phyloP scores from a whole-genome alignment of 2,329 filamentous ascomycete species.

The Trichoderma harzianum region DNA sequence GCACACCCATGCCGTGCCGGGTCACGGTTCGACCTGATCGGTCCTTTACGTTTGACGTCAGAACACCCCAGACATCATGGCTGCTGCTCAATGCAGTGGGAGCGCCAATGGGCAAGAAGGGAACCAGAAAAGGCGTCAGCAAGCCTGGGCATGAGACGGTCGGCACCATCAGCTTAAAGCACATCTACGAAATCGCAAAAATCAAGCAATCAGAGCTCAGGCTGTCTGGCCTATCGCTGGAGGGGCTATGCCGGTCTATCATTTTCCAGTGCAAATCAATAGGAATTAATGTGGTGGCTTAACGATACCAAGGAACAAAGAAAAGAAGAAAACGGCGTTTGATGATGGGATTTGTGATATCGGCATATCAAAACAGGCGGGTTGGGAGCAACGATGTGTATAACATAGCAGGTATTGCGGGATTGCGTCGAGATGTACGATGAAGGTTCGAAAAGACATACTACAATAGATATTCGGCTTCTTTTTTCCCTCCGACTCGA shows the following conservation, averaged over 20 bases:
- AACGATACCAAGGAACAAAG: conserved; percentile 14
- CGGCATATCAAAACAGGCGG: background rate
- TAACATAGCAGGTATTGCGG: background rate
- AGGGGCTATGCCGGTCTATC: conserved; percentile 69
- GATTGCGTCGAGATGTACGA: conserved; percentile 9
- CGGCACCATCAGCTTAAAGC: conserved; percentile 88
- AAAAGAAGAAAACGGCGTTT: background rate
- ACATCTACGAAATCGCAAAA: conserved; percentile 95
- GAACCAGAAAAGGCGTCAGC: conserved; percentile 72
- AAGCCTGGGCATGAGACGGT: conserved; percentile 73
- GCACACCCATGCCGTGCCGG: conserved; percentile 84
- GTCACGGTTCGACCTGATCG: conserved; percentile 91
- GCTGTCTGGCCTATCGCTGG: conserved; percentile 66
- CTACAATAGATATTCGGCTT: background rate
- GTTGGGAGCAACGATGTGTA: conserved; percentile 10
- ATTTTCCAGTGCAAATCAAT: conserved; percentile 74
- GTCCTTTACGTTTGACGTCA: conserved; percentile 87
- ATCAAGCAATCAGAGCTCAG: conserved; percentile 83
- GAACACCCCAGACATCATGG: conserved; percentile 91
- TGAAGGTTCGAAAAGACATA: background rate
- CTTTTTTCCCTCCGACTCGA: background rate
- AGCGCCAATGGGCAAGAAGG: conserved; percentile 67
- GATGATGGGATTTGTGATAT: background rate
- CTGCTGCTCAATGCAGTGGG: conserved; percentile 81
- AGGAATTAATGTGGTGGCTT: conserved; percentile 69